Evolutionary conservation across 2,329 filamentous ascomycete genomes (phyloP).

Genomic region (Cordyceps cicadae): DNA sequence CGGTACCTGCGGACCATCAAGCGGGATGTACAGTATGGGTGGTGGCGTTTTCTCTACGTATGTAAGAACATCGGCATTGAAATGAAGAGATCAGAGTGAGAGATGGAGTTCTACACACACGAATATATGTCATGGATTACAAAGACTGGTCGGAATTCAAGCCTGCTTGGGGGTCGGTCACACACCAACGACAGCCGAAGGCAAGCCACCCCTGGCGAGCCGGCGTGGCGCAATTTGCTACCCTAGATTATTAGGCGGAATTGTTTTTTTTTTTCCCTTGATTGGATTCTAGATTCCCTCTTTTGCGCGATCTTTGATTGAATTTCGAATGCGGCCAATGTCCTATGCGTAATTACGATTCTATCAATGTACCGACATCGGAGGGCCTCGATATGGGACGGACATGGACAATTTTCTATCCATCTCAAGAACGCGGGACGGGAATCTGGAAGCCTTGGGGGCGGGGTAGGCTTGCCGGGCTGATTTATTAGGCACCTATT

Average conservation of each 20-base stretch:
- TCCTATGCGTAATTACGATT: neutral
- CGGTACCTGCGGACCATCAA: neutral
- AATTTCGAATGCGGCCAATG: neutral
- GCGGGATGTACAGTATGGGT: no score
- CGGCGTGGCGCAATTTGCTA: neutral
- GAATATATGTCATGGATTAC: neutral
- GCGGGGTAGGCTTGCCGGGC: neutral
- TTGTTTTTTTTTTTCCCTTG: neutral
- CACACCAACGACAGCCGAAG: slow-evolving; percentile 3
- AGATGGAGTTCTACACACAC: neutral
- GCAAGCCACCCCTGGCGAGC: neutral
- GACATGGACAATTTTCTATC: neutral
- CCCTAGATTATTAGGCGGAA: neutral
- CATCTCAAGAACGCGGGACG: neutral
- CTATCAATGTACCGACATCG: neutral
- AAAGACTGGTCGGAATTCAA: neutral
- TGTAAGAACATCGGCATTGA: neutral
- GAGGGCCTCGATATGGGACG: neutral
- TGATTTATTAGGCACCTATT: no score
- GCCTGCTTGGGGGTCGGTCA: no score
- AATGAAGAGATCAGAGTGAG: neutral
- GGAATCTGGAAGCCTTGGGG: neutral
- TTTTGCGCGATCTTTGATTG: neutral
- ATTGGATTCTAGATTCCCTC: neutral
- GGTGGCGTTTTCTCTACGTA: neutral